Percentiles rank a stretch among this genome's conserved stretches.
Evolutionary conservation across 78 protist genomes (phyloP).

Genomic region (Tieghemostelium lacteum): DNA sequence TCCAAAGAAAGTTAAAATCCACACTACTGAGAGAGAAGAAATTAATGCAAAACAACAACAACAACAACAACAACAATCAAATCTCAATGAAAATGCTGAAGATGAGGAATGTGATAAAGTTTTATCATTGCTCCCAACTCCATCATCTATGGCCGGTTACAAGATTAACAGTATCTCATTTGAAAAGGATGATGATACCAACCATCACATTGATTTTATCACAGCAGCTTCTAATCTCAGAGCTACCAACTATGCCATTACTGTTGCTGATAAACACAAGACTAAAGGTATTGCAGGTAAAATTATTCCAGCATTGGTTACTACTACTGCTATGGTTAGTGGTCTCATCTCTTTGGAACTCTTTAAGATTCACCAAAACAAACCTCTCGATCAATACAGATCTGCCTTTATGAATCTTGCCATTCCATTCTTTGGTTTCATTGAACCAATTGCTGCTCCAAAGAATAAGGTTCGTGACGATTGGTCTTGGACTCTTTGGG

Average conservation of each 20-base stretch:
- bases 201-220: conserved; percentile 99
- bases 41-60: neutral
- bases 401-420: conserved; percentile 98
- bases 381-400: conserved; percentile 89
- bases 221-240: conserved; percentile 98
- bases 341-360: conserved; percentile 95
- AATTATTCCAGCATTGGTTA: conserved; percentile 99
- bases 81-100: conserved; percentile 30
- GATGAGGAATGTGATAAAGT: conserved; percentile 59
- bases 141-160: conserved; percentile 48
- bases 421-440: conserved; percentile 92
- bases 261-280: conserved; percentile 82
- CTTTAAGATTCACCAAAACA: conserved; percentile 85
- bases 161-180: conserved; percentile 79
- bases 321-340: conserved; percentile 99
- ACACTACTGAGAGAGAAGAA: conserved; percentile 79
- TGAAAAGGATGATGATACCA: conserved; percentile 98
- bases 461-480: conserved; percentile 80
- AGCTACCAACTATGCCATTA: conserved; percentile 97
- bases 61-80: neutral
- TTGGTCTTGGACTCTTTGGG: conserved; percentile 91
- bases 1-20: conserved; percentile 91
- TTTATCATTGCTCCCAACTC: conserved; percentile 41
- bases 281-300: conserved; percentile 98
- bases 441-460: conserved; percentile 96